Evolutionary conservation across 2,329 filamentous ascomycete genomes (phyloP).

Genomic region (Cylindrodendrum hubeiense): DNA sequence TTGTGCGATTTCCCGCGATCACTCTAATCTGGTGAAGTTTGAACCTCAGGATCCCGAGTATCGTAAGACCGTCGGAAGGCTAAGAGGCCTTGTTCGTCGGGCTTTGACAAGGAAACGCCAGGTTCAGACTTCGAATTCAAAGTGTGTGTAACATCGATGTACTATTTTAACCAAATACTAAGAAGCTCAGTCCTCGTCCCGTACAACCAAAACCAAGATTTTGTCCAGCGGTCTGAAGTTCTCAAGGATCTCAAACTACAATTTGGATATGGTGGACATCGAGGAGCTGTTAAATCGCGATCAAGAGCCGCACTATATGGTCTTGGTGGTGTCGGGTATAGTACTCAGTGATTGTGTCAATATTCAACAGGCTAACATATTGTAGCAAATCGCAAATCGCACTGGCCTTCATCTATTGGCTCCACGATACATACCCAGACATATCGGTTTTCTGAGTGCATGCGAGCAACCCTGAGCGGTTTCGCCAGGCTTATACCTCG

Average conservation of each 20-base stretch:
- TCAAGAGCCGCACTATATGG: slow-evolving; percentile 19
- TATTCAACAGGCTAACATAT: not conserved
- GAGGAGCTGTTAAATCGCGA: not conserved
- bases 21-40: slow-evolving; percentile 45
- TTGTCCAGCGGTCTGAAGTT: slow-evolving; percentile 12
- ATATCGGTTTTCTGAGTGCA: slow-evolving; percentile 51
- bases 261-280: slow-evolving; percentile 7
- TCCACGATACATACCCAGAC: slow-evolving; percentile 2
- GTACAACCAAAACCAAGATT: slow-evolving; percentile 20
- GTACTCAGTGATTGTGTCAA: not conserved
- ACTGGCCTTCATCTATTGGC: slow-evolving; percentile 31
- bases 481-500: slow-evolving; percentile 47
- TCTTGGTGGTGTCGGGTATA: slow-evolving; percentile 19
- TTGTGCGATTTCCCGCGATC: slow-evolving; percentile 33
- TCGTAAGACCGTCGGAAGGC: slow-evolving; percentile 8
- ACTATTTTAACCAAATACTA: not conserved
- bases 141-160: slow-evolving; percentile 15
- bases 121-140: not conserved
- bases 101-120: not conserved
- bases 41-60: slow-evolving; percentile 23
- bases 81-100: slow-evolving; percentile 17
- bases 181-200: slow-evolving; percentile 28
- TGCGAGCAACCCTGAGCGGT: slow-evolving; percentile 44
- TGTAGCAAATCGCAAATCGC: slow-evolving; percentile 31
- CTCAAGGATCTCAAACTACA: slow-evolving; percentile 11